These are phyloP conservation scores for Colletotrichum godetiae DNA, from an alignment of 2,329 filamentous ascomycete species.

Conservation along the genomic window DNA sequence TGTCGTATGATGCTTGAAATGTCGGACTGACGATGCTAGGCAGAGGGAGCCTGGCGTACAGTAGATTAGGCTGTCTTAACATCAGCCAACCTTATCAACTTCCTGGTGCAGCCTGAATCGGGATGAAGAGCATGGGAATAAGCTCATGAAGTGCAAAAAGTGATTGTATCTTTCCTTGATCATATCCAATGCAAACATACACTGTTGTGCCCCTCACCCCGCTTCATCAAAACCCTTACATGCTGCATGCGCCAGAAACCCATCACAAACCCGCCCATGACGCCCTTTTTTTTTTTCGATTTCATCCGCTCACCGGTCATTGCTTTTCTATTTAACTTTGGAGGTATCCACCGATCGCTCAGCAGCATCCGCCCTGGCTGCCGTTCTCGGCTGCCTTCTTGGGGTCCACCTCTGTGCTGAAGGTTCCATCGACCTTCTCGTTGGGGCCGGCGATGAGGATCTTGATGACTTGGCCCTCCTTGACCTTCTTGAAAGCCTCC, in stretches of 20 bases:
- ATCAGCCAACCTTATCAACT: background rate
- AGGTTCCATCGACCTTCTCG: constrained; percentile 57
- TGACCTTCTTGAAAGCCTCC: constrained; percentile 87
- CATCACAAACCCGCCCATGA: constrained; percentile 19
- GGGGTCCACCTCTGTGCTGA: constrained; percentile 32
- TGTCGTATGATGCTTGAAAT: constrained; percentile 1
- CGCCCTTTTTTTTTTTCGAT: constrained; percentile 17
- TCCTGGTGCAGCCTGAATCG: background rate
- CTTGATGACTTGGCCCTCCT: constrained; percentile 83
- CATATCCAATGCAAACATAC: constrained; percentile 16
- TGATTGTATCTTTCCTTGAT: constrained; percentile 9
- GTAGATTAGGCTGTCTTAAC: background rate
- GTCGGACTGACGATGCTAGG: background rate
- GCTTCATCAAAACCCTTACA: constrained; percentile 9
- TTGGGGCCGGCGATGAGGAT: constrained; percentile 75
- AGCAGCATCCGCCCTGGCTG: constrained; percentile 34
- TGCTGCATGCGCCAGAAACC: constrained; percentile 26
- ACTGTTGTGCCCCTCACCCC: background rate
- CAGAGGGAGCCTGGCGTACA: background rate
- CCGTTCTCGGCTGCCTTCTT: constrained; percentile 31
- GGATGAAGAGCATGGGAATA: background rate
- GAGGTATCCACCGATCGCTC: background rate
- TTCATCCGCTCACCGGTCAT: constrained; percentile 13
- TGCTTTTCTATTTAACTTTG: background rate
- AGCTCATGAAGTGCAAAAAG: background rate